Evolutionary conservation across 1,284 basidiomycete species (phyloP), one percentile per base, ranked within the genome.

Genomic region (Fomitiporia mediterranea): DNA sequence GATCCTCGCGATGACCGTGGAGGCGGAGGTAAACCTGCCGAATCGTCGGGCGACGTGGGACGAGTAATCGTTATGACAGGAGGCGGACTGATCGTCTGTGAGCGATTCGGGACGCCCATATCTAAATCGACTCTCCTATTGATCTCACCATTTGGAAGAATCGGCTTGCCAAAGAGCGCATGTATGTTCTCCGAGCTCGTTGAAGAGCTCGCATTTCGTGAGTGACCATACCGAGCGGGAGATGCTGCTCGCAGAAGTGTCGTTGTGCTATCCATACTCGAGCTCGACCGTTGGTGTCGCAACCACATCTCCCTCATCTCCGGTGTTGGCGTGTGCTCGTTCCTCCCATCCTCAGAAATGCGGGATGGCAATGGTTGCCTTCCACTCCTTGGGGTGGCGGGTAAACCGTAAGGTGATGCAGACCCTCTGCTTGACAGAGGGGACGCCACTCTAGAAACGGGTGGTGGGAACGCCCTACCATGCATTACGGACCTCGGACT

Each of bases 381-480:
- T 19, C 27, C 27, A 32, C 25, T 44, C 34, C 47, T 38, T 32
- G 51, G 56, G 7, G 56, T 32, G n/a, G 47, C 28, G 4, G 56
- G 56, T 13, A 58, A 37, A 28, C 46, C 42, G 30, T 40, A 50
- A 8, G 30, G 34, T 4, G 46, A 51, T 19, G 25, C 17, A 7
- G 51, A 6, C n/a, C n/a, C n/a, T n/a, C n/a, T n/a, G n/a, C 46
- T 54, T 7, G 56, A 58, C 37, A 50, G 7, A 2, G 57, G 57
- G 1, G 57, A 55, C 7, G 17, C 42, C 2, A 44, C 40, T 7
- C 57, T 25, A 1, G 57, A 55, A 15, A 44, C 28, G 3, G 57
- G 53, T 19, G 53, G 53, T 17, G 57, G 57, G 47, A 59, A 58
- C 7, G 57, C 44, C 28, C 52, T 28, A 2, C 57, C 57, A 44